A percentile compares a stretch with the other conserved stretches of the same genome.
Evolutionary conservation across 768 basidiomycete genomes (phyloP).

Genomic region (Amanita rubescens): DNA sequence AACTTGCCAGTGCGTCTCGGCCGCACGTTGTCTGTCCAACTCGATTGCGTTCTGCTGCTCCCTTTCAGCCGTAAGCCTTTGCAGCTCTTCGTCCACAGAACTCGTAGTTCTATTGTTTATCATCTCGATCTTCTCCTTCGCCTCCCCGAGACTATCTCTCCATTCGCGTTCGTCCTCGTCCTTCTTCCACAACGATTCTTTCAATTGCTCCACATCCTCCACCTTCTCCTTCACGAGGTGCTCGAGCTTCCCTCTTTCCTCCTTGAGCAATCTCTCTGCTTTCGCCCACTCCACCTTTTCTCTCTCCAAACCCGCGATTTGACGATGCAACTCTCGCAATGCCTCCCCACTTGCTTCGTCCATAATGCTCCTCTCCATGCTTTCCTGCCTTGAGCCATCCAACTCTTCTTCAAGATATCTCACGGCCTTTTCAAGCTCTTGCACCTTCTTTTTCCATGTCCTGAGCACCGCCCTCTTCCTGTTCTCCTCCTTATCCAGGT

Average conservation of each 20-base stretch:
- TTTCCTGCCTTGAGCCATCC: slow-evolving; percentile 76
- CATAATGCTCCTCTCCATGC: slow-evolving; percentile 76
- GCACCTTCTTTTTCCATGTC: slow-evolving; percentile 71
- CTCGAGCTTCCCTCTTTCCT: slow-evolving; percentile 44
- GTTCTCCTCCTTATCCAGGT: slow-evolving; percentile 54
- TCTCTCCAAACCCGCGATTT: slow-evolving; percentile 69
- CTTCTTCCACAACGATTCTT: slow-evolving; percentile 34
- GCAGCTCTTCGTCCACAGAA: slow-evolving; percentile 35
- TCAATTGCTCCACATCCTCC: slow-evolving; percentile 37
- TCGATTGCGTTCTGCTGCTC: slow-evolving; percentile 35
- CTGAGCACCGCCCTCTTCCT: slow-evolving; percentile 48
- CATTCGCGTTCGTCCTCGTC: slow-evolving; percentile 50
- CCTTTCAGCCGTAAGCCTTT: slow-evolving; percentile 31
- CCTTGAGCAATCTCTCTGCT: slow-evolving; percentile 33
- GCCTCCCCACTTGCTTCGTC: slow-evolving; percentile 76
- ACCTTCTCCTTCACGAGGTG: slow-evolving; percentile 36
- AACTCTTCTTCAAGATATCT: slow-evolving; percentile 78
- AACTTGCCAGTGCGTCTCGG: slow-evolving; percentile 41
- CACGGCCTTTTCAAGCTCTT: slow-evolving; percentile 63
- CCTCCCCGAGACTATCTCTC: slow-evolving; percentile 43
- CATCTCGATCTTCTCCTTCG: slow-evolving; percentile 55
- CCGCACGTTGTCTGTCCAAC: slow-evolving; percentile 31
- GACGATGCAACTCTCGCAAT: slow-evolving; percentile 69
- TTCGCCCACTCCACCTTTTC: slow-evolving; percentile 47
- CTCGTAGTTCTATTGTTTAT: slow-evolving; percentile 41